Conservation (phyloP, 176 grass and related monocot species). For the Phyllostachys edulis region DNA sequence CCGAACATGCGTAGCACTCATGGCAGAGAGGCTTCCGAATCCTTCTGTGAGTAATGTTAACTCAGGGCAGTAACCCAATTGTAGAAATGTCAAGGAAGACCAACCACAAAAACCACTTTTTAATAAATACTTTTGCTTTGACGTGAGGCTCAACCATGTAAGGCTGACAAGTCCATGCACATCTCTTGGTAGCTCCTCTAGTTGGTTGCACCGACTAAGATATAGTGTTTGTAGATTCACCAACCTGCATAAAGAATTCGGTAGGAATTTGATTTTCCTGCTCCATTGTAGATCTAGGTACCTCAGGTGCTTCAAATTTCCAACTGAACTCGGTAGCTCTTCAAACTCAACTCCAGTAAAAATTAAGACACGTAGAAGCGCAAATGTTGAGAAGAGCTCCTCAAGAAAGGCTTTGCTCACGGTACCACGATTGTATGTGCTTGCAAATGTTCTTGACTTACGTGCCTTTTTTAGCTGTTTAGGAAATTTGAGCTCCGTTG, state of each 20-base stretch:
- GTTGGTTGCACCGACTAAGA: not conserved
- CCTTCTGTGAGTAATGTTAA: not conserved
- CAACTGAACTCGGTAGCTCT: too few relatives aligned
- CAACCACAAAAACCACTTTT: not conserved
- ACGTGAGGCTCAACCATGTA: not conserved
- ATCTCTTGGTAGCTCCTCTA: not conserved
- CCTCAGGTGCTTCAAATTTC: too few relatives aligned
- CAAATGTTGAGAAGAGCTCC: too few relatives aligned
- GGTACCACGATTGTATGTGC: not conserved
- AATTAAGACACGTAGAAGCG: too few relatives aligned
- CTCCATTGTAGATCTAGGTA: not conserved
- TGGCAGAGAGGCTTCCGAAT: not conserved
- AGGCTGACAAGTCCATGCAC: not conserved
- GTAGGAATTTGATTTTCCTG: not conserved
- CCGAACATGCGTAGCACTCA: not conserved
- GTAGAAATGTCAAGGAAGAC: not conserved
- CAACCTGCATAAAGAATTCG: constrained; percentile 8
- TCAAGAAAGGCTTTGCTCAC: not conserved
- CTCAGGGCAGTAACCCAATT: not conserved
- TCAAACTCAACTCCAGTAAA: too few relatives aligned
- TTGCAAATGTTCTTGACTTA: not conserved
- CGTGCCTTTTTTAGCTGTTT: not conserved
- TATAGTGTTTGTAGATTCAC: constrained; percentile 17
- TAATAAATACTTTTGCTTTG: not conserved
- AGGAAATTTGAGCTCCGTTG: not conserved